Evolutionary conservation across 2,329 filamentous ascomycete genomes (phyloP), one percentile per base, ranked within the genome.

Genomic region (Scortechinia acanthostroma): DNA sequence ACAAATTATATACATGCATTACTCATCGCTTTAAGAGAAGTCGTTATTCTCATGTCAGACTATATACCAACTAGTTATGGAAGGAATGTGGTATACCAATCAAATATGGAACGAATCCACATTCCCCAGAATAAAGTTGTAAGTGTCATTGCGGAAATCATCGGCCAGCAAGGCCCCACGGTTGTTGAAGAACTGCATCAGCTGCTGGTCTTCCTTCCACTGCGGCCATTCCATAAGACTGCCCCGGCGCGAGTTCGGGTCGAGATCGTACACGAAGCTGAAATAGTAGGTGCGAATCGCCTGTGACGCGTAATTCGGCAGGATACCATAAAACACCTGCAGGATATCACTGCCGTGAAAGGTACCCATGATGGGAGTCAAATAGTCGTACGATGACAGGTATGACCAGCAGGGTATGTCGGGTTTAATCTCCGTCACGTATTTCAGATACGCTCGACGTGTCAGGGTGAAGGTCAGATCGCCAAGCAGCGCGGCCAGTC

Each of bases 391-490:
- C 0, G 79, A 83, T 0, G 82, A 65, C 1, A 93, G 73, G 62
- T 90, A 93, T 0, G 83, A 88, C 86, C 86, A 93, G 1, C 70
- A 66, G 0, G 80, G 79, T 0, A 89, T 77, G 22, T 61, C 52
- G 0, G 81, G 80, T 49, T 79, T 71, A 13, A 66, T 62, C 1
- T 62, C 45, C 0, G 58, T 55, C 2, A 77, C 60, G 0, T 55
- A 47, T 13, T 70, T 56, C 19, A 93, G 73, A 58, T 87, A 82
- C 3, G 72, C 48, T 15, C 88, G 79, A 1, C 87, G 78, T 0
- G 79, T 77, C 0, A 93, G 69, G 0, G 83, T 91, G 62, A 93
- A 91, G 2, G 77, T 77, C 0, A 89, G 54, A 56, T 93, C 88
- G 14, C 88, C 88, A 0, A 91, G 66, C 21, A 91, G 76, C 25